Conservation (phyloP, 1,284 basidiomycete species). For the Coniophora puteana region DNA sequence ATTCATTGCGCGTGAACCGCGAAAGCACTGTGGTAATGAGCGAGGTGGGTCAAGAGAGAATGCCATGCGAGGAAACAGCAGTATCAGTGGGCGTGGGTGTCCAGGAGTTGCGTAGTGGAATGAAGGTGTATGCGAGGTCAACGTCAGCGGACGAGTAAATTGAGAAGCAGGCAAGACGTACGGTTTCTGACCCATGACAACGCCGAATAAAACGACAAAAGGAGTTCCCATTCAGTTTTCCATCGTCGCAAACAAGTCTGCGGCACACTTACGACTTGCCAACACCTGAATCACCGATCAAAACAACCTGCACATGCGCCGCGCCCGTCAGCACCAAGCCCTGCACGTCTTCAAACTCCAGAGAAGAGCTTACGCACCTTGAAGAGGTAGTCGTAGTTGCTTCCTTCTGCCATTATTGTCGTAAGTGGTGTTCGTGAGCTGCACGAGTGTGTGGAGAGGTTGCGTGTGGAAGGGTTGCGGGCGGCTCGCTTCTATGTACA, state of each 20-base stretch:
- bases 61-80: conserved; percentile 3
- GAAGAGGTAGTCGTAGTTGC: conserved; percentile 95
- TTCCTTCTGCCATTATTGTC: conserved; percentile 74
- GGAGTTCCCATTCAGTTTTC: conserved; percentile 4
- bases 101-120: not conserved
- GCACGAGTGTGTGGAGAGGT: conserved; percentile 9
- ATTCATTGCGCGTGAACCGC: conserved; percentile 99
- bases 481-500: conserved; percentile 6
- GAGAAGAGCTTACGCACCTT: conserved; percentile 54
- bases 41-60: no score
- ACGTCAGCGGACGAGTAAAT: not conserved
- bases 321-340: not conserved
- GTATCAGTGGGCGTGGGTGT: not conserved
- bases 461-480: conserved; percentile 3
- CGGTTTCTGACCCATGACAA: conserved; percentile 27
- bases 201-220: not conserved
- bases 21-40: conserved; percentile 58
- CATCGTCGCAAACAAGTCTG: conserved; percentile 5
- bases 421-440: no score
- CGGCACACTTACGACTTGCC: conserved; percentile 81
- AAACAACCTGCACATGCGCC: conserved; percentile 73
- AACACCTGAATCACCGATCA: conserved; percentile 98
- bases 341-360: no score
- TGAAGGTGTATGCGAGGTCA: not conserved
- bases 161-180: conserved; percentile 12